Conservation (phyloP, 208 protist species). For the Leishmania amazonensis region DNA sequence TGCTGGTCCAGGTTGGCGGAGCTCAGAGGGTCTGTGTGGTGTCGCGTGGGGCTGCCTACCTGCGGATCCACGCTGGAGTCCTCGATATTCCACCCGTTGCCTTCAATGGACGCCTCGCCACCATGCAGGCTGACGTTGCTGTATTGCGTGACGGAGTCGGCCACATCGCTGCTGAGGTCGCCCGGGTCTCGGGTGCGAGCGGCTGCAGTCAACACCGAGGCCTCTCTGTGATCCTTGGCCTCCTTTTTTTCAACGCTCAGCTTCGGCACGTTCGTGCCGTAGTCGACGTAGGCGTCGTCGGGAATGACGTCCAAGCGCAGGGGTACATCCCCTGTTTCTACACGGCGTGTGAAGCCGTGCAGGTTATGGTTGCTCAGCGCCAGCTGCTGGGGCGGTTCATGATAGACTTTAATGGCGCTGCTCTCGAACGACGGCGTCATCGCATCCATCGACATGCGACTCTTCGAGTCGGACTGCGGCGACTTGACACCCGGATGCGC, state of each 20-base stretch:
- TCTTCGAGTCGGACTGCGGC: conserved; percentile 22
- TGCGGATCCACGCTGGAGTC: conserved; percentile 39
- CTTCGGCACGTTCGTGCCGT: not conserved
- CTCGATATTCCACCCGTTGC: conserved; percentile 39
- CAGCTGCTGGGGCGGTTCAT: conserved; percentile 33
- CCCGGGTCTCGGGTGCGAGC: conserved; percentile 15
- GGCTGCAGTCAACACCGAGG: conserved; percentile 21
- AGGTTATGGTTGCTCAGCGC: conserved; percentile 52
- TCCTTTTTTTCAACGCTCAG: conserved; percentile 1
- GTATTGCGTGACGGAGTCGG: conserved; percentile 12
- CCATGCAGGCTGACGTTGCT: conserved; percentile 27
- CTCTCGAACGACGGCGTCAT: conserved; percentile 6
- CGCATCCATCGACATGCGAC: not conserved
- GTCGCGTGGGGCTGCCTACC: conserved; percentile 25
- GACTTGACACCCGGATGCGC: conserved; percentile 4
- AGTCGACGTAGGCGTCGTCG: conserved; percentile 25
- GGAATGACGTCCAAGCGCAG: conserved; percentile 48
- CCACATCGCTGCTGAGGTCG: conserved; percentile 27
- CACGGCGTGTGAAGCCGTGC: conserved; percentile 36
- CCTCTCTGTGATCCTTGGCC: conserved; percentile 1
- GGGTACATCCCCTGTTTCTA: conserved; percentile 38
- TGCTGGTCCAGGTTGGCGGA: conserved; percentile 52
- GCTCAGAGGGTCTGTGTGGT: conserved; percentile 45
- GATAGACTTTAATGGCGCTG: not conserved
- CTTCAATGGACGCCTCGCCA: conserved; percentile 22